Evolutionary conservation across 1,284 basidiomycete species (phyloP).

Genomic region (Athelia sp.): DNA sequence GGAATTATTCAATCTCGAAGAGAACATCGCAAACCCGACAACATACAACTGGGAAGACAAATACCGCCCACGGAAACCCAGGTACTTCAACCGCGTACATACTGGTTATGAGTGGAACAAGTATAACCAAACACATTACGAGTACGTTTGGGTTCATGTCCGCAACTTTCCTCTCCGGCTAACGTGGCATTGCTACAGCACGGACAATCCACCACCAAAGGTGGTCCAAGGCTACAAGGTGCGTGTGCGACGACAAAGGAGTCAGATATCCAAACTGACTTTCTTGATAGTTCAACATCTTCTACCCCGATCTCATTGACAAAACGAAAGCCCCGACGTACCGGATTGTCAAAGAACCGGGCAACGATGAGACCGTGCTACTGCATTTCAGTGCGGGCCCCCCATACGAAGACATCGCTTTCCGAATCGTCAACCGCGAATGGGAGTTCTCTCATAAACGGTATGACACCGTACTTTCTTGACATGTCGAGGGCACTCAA

Average conservation of each 20-base stretch:
- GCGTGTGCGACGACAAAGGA: slow-evolving; percentile 15
- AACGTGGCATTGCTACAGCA: slow-evolving; percentile 37
- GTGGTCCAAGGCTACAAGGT: slow-evolving; percentile 98
- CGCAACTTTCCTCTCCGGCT: slow-evolving; percentile 5
- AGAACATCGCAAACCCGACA: slow-evolving; percentile 74
- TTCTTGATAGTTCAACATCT: slow-evolving; percentile 77
- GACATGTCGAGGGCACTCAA: too few species aligned
- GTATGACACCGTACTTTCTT: slow-evolving; percentile 31
- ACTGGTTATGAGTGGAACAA: slow-evolving; percentile 99
- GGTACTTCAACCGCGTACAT: slow-evolving; percentile 98
- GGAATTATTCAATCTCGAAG: slow-evolving; percentile 89
- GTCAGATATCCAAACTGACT: slow-evolving; percentile 7
- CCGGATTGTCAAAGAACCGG: slow-evolving; percentile 86
- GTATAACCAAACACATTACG: slow-evolving; percentile 98
- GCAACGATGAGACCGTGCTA: slow-evolving; percentile 92
- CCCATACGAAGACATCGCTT: slow-evolving; percentile 98
- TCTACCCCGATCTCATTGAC: slow-evolving; percentile 96
- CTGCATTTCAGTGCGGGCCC: slow-evolving; percentile 95
- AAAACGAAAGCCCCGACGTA: slow-evolving; percentile 95
- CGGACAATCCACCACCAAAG: slow-evolving; percentile 95
- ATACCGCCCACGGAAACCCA: slow-evolving; percentile 95
- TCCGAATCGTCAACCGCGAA: slow-evolving; percentile 94
- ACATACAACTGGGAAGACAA: slow-evolving; percentile 99
- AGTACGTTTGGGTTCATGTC: slow-evolving; percentile 53
- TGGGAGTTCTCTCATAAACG: slow-evolving; percentile 99